Conservation (phyloP, 2,329 filamentous ascomycete species). For the Cercospora janseana region DNA sequence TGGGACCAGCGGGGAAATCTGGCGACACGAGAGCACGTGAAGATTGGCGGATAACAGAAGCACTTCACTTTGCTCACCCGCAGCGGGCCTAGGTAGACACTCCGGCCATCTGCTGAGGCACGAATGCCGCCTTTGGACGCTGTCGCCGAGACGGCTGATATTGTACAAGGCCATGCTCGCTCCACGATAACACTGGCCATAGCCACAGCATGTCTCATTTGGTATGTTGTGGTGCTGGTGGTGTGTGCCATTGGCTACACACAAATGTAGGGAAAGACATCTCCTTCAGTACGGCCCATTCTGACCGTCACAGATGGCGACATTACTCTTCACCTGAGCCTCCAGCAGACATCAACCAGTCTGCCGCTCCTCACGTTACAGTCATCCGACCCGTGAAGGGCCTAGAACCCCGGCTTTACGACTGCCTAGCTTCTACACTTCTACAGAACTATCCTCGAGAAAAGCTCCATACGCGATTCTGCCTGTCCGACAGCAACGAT, state of each 20-base stretch:
- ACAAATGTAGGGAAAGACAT: conserved; percentile 52
- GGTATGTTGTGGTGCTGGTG: conserved; percentile 49
- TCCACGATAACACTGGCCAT: conserved; percentile 29
- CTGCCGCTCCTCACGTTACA: conserved; percentile 74
- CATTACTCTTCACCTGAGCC: conserved; percentile 49
- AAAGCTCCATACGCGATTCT: conserved; percentile 78
- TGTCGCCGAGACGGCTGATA: conserved; percentile 26
- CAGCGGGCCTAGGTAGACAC: background rate
- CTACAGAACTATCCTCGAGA: conserved; percentile 74
- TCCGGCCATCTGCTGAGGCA: background rate
- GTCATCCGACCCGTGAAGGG: conserved; percentile 92
- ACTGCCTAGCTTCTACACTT: conserved; percentile 85
- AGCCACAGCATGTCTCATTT: conserved; percentile 35
- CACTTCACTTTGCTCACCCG: background rate
- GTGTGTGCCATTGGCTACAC: conserved; percentile 59
- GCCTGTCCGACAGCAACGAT: conserved; percentile 71
- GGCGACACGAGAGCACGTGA: background rate
- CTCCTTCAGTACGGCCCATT: conserved; percentile 1
- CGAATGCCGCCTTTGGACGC: conserved; percentile 31
- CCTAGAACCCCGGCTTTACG: conserved; percentile 83
- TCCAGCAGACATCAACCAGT: conserved; percentile 15
- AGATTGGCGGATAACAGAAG: conserved; percentile 4
- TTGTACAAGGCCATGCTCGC: conserved; percentile 17
- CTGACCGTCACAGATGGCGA: conserved; percentile 48
- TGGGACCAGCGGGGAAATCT: conserved; percentile 2